Percentiles rank a stretch among this genome's conserved stretches.
phyloP scores from a whole-genome alignment of 2,329 filamentous ascomycete genomes.

The Fusarium sp. region DNA sequence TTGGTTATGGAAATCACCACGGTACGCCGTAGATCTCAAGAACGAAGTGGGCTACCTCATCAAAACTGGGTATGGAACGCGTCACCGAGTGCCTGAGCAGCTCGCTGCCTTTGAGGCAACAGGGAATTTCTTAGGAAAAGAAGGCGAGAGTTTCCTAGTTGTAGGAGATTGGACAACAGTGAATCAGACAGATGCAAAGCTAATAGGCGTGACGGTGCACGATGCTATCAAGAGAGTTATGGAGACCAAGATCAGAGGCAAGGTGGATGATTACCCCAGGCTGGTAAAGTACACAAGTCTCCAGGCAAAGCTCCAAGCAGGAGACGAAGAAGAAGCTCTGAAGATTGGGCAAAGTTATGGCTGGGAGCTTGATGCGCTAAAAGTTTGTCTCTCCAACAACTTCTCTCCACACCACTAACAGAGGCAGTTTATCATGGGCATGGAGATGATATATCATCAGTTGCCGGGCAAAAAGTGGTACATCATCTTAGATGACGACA shows the following conservation, averaged over 20 bases:
- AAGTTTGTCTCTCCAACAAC: constrained; percentile 48
- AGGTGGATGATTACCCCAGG: constrained; percentile 45
- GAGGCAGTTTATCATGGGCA: constrained; percentile 61
- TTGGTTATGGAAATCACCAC: constrained; percentile 51
- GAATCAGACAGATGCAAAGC: constrained; percentile 44
- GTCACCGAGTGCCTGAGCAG: constrained; percentile 57
- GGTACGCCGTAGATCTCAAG: constrained; percentile 55
- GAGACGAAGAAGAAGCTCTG: constrained; percentile 50
- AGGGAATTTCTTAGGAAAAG: constrained; percentile 47
- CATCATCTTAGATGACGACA: constrained; percentile 66
- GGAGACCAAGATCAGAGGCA: constrained; percentile 43
- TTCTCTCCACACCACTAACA: constrained; percentile 6
- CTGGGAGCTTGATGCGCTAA: constrained; percentile 61
- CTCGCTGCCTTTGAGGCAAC: constrained; percentile 53
- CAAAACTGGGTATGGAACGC: constrained; percentile 66
- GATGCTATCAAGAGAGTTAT: constrained; percentile 53
- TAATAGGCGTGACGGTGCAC: constrained; percentile 49
- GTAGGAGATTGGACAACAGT: constrained; percentile 60
- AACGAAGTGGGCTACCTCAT: constrained; percentile 61
- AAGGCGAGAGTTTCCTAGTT: constrained; percentile 56
- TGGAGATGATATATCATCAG: constrained; percentile 60
- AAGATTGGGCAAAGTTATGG: constrained; percentile 52
- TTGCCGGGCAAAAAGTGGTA: constrained; percentile 68
- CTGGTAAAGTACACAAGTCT: constrained; percentile 54
- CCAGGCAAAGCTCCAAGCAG: constrained; percentile 49